Percentiles rank a stretch among this genome's conserved stretches.
phyloP scores from a whole-genome alignment of 1,139 yeast species.

The Groenewaldozyma auringiensis region DNA sequence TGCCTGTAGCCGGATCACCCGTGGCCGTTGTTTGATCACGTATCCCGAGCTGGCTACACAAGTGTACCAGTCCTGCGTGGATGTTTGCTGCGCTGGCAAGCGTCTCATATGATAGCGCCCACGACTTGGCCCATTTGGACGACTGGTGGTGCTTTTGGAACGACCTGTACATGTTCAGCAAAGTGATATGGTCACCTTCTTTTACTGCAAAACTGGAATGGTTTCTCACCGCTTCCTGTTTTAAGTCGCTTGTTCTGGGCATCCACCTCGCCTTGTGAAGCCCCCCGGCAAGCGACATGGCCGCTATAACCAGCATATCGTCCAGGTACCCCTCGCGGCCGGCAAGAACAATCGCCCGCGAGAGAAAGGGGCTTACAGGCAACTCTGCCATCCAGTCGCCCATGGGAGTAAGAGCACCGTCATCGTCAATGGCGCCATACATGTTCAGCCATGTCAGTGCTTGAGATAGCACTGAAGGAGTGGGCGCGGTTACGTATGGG shows the following conservation, averaged over 20 bases:
- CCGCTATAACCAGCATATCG: not conserved
- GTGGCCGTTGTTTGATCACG: no score
- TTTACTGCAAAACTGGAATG: slow-evolving; percentile 1
- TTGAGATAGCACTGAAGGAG: slow-evolving; percentile 71
- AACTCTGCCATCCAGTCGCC: slow-evolving; percentile 76
- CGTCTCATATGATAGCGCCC: not conserved
- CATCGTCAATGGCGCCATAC: slow-evolving; percentile 68
- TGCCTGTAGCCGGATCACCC: not conserved
- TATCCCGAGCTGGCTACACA: not conserved
- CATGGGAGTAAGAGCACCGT: slow-evolving; percentile 65
- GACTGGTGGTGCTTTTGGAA: not conserved
- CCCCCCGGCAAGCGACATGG: not conserved
- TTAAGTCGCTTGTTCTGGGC: not conserved
- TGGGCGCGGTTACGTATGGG: slow-evolving; percentile 88
- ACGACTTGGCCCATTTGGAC: not conserved
- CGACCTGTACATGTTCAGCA: slow-evolving; percentile 1
- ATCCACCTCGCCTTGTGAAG: not conserved
- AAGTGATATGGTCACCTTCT: slow-evolving; percentile 1
- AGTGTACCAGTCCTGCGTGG: not conserved
- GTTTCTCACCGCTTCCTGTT: not conserved
- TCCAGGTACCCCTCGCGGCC: not conserved
- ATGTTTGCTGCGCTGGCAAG: not conserved
- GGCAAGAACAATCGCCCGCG: not conserved
- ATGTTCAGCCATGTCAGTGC: slow-evolving; percentile 47
- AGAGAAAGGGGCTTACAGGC: slow-evolving; percentile 44